Evolutionary conservation across 108 stramenopile species (phyloP), one percentile per base, ranked within the genome.

Genomic region (Nannochloropsis salina): DNA sequence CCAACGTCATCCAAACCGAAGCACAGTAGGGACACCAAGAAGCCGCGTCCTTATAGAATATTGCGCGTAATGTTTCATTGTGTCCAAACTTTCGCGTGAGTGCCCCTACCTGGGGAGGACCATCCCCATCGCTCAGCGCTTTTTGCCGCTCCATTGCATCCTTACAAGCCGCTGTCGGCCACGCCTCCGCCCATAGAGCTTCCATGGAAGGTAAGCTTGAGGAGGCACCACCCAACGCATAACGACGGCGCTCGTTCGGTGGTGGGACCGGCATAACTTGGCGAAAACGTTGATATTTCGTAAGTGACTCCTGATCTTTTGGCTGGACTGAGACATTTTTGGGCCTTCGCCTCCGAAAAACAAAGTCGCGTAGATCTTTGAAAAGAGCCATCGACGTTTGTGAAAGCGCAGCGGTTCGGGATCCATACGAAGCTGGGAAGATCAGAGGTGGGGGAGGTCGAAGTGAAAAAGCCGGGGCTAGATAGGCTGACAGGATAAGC

Each of bases 1-100:
- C 61, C 61, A 74, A n/a, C 61, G n/a, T 74, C 61, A 74, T 74
- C 61, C 61, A 74, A n/a, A 74, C 61, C n/a, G 61, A 74, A n/a
- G 61, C 61, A n/a, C 61, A 74, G 61, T 74, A 74, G 20, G 61
- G 61, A 74, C 61, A 74, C 61, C 61, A 74, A n/a, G 61, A 74
- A 2, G 61, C 61, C 20, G 61, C 61, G 61, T 74, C 61, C 61
- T 74, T 74, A n/a, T 74, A 74, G 61, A 74, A 74, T n/a, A 74
- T n/a, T n/a, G 61, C n/a, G 4, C n/a, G 61, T n/a, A 74, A 2
- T n/a, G 61, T 74, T 74, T 15, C 61, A 74, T 8, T 74, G 20
- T 74, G 61, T 15, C 61, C 61, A n/a, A 74, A 74, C 61, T n/a
- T 74, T 3, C 61, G 61, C 8, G n/a, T n/a, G 20, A 74, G n/a